These are phyloP conservation scores for Mortierella sp. DNA, from an alignment of 371 early-diverging fungal genomes.

Conservation along the genomic window DNA sequence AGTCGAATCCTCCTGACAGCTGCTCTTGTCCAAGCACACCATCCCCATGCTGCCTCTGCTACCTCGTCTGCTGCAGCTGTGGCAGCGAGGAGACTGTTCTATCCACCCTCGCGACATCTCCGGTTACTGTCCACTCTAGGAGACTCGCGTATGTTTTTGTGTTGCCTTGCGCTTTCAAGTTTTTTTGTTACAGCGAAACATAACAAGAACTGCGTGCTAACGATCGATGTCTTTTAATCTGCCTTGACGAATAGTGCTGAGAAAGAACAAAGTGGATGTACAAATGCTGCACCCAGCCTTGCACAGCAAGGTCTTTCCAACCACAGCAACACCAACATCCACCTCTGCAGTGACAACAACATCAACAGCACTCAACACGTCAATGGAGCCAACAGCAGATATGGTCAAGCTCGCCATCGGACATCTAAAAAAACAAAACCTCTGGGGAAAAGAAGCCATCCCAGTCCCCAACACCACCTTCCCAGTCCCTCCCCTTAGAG, in stretches of 20 bases:
- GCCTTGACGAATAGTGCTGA: slow-evolving; percentile 11
- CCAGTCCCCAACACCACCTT: slow-evolving; percentile 62
- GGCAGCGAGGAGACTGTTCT: background rate
- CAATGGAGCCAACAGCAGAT: slow-evolving; percentile 34
- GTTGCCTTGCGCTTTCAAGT: too few species aligned
- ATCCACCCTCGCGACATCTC: background rate
- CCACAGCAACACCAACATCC: background rate
- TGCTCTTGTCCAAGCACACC: slow-evolving; percentile 1
- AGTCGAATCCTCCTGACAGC: slow-evolving; percentile 10
- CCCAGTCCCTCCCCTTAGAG: slow-evolving; percentile 68
- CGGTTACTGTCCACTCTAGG: slow-evolving; percentile 30
- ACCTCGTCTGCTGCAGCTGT: too few species aligned
- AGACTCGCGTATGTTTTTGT: slow-evolving; percentile 11
- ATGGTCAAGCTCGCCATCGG: slow-evolving; percentile 62
- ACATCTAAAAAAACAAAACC: slow-evolving; percentile 73
- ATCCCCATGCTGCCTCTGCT: background rate
- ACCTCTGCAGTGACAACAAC: background rate
- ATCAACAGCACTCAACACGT: background rate
- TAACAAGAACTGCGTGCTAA: background rate
- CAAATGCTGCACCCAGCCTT: slow-evolving; percentile 67
- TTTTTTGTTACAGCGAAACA: background rate
- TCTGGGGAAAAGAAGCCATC: slow-evolving; percentile 76
- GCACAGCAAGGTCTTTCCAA: slow-evolving; percentile 62
- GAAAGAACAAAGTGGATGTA: slow-evolving; percentile 63
- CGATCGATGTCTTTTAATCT: too few species aligned